A percentile compares a stretch with the other conserved stretches of the same genome.
Evolutionary conservation across 2,329 filamentous ascomycete genomes (phyloP).

Genomic region (Chalaropsis ovoidea): DNA sequence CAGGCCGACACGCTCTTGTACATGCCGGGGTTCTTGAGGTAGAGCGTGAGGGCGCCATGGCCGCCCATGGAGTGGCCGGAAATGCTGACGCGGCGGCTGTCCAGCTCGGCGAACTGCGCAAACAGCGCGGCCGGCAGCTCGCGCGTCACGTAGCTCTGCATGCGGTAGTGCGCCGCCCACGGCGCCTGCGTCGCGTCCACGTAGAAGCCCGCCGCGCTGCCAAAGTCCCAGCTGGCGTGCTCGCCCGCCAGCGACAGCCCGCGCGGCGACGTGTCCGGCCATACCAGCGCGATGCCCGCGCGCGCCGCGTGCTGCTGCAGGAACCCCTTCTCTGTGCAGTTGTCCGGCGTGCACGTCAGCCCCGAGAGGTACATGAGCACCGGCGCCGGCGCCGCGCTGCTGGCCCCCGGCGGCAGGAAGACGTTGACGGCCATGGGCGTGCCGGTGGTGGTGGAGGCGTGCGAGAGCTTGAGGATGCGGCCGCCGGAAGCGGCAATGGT

Average conservation of each 20-base stretch:
- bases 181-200: conserved; percentile 70
- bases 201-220: conserved; percentile 88
- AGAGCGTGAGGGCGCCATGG: conserved; percentile 86
- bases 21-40: conserved; percentile 78
- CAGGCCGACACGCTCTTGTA: conserved; percentile 87
- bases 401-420: conserved; percentile 69
- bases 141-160: conserved; percentile 85
- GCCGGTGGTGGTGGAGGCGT: conserved; percentile 65
- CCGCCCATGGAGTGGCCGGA: conserved; percentile 96
- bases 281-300: conserved; percentile 82
- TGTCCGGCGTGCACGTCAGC: conserved; percentile 87
- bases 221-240: conserved; percentile 85
- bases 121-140: conserved; percentile 79
- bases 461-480: conserved; percentile 86
- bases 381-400: conserved; percentile 49
- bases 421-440: conserved; percentile 91
- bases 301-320: conserved; percentile 73
- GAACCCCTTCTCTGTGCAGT: conserved; percentile 74
- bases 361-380: conserved; percentile 90
- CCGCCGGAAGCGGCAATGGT: conserved; percentile 88
- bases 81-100: conserved; percentile 65
- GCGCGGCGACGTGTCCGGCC: conserved; percentile 87
- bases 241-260: conserved; percentile 73
- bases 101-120: conserved; percentile 58
- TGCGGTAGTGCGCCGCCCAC: conserved; percentile 71